A percentile compares a stretch with the other conserved stretches of the same genome.
phyloP scores from a whole-genome alignment of 2,329 filamentous ascomycete genomes.

The Stagonosporopsis rhizophila region DNA sequence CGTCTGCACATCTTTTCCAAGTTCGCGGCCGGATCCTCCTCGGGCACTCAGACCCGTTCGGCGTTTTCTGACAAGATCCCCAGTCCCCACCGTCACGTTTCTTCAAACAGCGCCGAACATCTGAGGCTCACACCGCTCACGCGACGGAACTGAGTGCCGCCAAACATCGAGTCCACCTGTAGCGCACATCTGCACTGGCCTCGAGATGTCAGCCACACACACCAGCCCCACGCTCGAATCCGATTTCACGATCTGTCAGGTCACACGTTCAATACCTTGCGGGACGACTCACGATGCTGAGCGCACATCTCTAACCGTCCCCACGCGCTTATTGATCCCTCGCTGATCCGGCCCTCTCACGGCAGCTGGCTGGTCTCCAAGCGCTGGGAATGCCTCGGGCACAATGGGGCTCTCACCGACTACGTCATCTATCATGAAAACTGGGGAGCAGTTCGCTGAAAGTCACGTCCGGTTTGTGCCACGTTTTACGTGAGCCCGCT shows the following conservation, averaged over 20 bases:
- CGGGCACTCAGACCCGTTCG: slow-evolving; percentile 13
- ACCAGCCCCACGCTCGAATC: background rate
- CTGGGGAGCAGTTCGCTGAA: background rate
- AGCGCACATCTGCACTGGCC: background rate
- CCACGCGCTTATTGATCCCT: slow-evolving; percentile 17
- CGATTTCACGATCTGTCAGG: slow-evolving; percentile 5
- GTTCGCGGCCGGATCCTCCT: slow-evolving; percentile 6
- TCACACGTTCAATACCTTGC: background rate
- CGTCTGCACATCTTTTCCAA: slow-evolving; percentile 15
- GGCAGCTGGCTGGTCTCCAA: slow-evolving; percentile 7
- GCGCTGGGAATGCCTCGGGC: slow-evolving; percentile 6
- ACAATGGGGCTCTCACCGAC: slow-evolving; percentile 32
- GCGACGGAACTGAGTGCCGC: background rate
- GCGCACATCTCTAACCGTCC: background rate
- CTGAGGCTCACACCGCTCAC: slow-evolving; percentile 18
- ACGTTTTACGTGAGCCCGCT: background rate
- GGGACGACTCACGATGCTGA: slow-evolving; percentile 15
- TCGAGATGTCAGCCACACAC: background rate
- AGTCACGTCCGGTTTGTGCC: background rate
- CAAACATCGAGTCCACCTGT: background rate
- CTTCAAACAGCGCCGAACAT: slow-evolving; percentile 3
- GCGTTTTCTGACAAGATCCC: slow-evolving; percentile 13
- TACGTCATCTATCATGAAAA: slow-evolving; percentile 21
- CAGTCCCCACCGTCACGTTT: slow-evolving; percentile 2
- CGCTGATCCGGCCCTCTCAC: slow-evolving; percentile 4